A percentile compares a stretch with the other conserved stretches of the same genome.
Evolutionary conservation across 75 land plant genomes (phyloP).

Genomic region (Sequoiadendron giganteum): DNA sequence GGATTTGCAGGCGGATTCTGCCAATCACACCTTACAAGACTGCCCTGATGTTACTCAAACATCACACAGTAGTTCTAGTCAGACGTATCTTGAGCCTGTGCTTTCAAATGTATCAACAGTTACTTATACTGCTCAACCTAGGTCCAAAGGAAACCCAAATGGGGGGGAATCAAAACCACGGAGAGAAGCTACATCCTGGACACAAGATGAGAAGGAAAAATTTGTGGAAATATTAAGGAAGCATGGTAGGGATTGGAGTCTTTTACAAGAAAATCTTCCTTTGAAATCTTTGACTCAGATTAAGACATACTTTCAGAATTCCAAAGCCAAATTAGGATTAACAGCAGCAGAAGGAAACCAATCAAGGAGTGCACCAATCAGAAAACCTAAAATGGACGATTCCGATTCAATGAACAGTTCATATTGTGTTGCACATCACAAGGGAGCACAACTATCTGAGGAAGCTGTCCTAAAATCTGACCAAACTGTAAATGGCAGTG

Average conservation of each 20-base stretch:
- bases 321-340: conserved; percentile 39
- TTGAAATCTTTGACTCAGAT: conserved; percentile 43
- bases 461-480: conserved; percentile 7
- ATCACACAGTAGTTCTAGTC: conserved; percentile 5
- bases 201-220: conserved; percentile 45
- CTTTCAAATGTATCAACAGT: conserved; percentile 4
- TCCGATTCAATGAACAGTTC: conserved; percentile 23
- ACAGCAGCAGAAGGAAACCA: conserved; percentile 11
- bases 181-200: conserved; percentile 50
- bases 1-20: conserved; percentile 8
- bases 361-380: conserved; percentile 23
- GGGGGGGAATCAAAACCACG: conserved; percentile 28
- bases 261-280: conserved; percentile 34
- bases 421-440: neutral
- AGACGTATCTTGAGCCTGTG: neutral
- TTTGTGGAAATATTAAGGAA: conserved; percentile 39
- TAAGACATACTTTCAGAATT: conserved; percentile 47
- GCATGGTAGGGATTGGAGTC: conserved; percentile 43
- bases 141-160: conserved; percentile 12
- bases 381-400: conserved; percentile 37
- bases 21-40: neutral
- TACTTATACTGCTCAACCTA: conserved; percentile 15
- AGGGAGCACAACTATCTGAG: neutral
- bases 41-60: conserved; percentile 6
- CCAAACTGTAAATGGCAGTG: neutral